These are phyloP conservation scores for sunflower (Helianthus annuus) DNA, from an alignment of 129 eudicot species.

Conservation along the genomic window HanXRQr2.0-SUNRISE NC_035436.2:56389931-56390430, in stretches of 20 bases:
- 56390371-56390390: slow-evolving; percentile 46
- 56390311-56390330: slow-evolving; percentile 65
- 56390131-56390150: slow-evolving; percentile 85
- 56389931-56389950: slow-evolving; percentile 45
- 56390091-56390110: slow-evolving; percentile 46
- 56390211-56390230: slow-evolving; percentile 49
- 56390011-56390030: slow-evolving; percentile 33
- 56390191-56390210: slow-evolving; percentile 55
- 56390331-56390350: slow-evolving; percentile 53
- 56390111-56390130: slow-evolving; percentile 55
- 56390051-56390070: slow-evolving; percentile 68
- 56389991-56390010: slow-evolving; percentile 83
- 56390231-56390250: slow-evolving; percentile 53
- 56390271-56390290: slow-evolving; percentile 58
- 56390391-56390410: slow-evolving; percentile 53
- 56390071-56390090: slow-evolving; percentile 65
- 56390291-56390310: slow-evolving; percentile 36
- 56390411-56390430: slow-evolving; percentile 62
- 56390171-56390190: slow-evolving; percentile 57
- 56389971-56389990: slow-evolving; percentile 59
- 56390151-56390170: slow-evolving; percentile 38
- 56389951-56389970: slow-evolving; percentile 46
- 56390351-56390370: slow-evolving; percentile 52
- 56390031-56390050: slow-evolving; percentile 50
- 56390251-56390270: slow-evolving; percentile 64